Evolutionary conservation across 2,329 filamentous ascomycete species (phyloP).

Genomic region (Exophiala sp.): DNA sequence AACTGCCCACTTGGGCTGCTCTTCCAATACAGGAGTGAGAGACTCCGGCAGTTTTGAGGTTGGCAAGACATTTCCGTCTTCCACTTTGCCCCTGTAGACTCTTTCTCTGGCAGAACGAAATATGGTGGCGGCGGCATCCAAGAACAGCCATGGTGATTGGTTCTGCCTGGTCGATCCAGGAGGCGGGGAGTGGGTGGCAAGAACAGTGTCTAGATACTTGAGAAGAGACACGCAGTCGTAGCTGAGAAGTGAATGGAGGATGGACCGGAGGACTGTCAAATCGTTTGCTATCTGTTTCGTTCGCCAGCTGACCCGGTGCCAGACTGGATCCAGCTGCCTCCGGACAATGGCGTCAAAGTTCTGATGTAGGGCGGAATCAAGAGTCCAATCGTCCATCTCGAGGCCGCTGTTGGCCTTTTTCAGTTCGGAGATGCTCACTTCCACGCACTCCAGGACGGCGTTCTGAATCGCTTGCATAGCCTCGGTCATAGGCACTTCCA

Average conservation of each 20-base stretch:
- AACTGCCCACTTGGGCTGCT: conserved; percentile 88
- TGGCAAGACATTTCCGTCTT: conserved; percentile 48
- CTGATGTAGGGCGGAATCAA: conserved; percentile 84
- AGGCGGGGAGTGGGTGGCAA: conserved; percentile 81
- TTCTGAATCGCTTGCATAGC: conserved; percentile 90
- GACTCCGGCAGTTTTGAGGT: conserved; percentile 53
- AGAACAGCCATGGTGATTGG: conserved; percentile 91
- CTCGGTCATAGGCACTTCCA: conserved; percentile 94
- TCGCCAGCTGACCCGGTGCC: conserved; percentile 93
- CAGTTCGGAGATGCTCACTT: conserved; percentile 86
- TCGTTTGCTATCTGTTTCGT: conserved; percentile 93
- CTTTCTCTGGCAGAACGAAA: conserved; percentile 84
- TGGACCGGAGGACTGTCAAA: conserved; percentile 70
- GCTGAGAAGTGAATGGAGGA: conserved; percentile 73
- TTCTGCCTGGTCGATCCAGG: conserved; percentile 81
- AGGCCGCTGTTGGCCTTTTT: conserved; percentile 85
- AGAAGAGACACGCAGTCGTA: conserved; percentile 89
- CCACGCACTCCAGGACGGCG: conserved; percentile 91
- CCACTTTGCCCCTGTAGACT: conserved; percentile 72
- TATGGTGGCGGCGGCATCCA: conserved; percentile 89
- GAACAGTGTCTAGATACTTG: conserved; percentile 87
- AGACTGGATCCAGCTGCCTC: conserved; percentile 88
- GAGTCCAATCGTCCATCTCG: conserved; percentile 94
- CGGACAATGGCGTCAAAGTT: conserved; percentile 88
- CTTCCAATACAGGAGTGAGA: conserved; percentile 76